Conservation (phyloP, 2,329 filamentous ascomycete species). For the Epichloe brachyelytri region DNA sequence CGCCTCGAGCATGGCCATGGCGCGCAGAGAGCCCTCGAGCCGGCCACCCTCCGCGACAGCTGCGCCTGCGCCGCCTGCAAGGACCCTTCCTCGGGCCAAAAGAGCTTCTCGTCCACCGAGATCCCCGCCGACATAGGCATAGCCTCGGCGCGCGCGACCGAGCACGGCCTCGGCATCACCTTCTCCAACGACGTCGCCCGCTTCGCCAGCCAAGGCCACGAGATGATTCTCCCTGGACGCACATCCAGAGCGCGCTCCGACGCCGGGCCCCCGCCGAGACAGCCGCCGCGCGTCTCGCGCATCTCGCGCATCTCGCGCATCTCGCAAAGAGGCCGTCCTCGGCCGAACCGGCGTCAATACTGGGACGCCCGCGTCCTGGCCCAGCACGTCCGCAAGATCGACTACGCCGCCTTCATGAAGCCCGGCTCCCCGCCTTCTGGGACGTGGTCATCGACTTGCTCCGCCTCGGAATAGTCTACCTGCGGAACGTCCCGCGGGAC, state of each 20-base stretch:
- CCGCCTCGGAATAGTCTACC: conserved; percentile 60
- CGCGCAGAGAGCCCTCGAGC: conserved; percentile 13
- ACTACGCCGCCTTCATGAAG: conserved; percentile 61
- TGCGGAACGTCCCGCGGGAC: conserved; percentile 59
- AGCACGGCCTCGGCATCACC: conserved; percentile 37
- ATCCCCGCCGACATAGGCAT: conserved; percentile 24
- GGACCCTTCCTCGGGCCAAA: conserved; percentile 46
- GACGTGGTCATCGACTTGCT: conserved; percentile 49
- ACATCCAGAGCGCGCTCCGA: conserved; percentile 21
- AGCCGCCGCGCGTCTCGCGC: conserved; percentile 6
- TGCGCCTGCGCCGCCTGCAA: conserved; percentile 41
- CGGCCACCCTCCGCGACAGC: conserved; percentile 34
- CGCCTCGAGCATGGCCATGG: conserved; percentile 4
- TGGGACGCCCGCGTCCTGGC: conserved; percentile 29
- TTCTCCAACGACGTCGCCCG: conserved; percentile 40
- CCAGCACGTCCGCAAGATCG: conserved; percentile 41
- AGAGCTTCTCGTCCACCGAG: conserved; percentile 34
- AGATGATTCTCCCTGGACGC: conserved; percentile 22
- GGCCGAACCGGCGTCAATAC: conserved; percentile 20
- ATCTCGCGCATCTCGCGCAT: conserved; percentile 10
- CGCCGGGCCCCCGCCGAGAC: background rate
- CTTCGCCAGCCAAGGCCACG: conserved; percentile 14
- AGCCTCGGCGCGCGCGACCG: conserved; percentile 14
- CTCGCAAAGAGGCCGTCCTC: conserved; percentile 15
- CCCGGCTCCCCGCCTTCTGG: conserved; percentile 39